Percentiles rank a stretch among this genome's conserved stretches.
These are phyloP conservation scores for Pichia rugopelliculosa DNA, from an alignment of 805 yeast species.

Conservation along the genomic window DNA sequence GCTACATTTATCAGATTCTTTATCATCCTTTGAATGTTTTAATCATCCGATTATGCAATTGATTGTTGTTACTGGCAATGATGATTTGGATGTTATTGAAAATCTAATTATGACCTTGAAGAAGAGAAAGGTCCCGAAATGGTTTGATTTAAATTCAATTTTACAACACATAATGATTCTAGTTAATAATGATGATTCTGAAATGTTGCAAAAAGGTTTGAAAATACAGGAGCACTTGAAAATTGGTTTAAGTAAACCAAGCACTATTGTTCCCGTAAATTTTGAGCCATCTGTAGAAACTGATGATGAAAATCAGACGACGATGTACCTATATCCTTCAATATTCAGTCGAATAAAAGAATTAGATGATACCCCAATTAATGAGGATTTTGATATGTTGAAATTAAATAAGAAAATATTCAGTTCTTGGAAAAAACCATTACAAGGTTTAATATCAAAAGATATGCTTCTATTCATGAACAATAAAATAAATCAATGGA, in stretches of 20 bases:
- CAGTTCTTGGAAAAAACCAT: constrained; percentile 28
- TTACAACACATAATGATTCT: constrained; percentile 45
- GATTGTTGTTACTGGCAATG: constrained; percentile 53
- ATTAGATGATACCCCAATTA: not conserved
- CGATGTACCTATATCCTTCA: constrained; percentile 23
- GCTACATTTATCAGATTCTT: constrained; percentile 48
- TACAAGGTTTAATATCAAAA: constrained; percentile 42
- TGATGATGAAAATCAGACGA: not conserved
- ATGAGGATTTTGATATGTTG: not conserved
- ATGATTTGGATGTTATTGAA: constrained; percentile 49
- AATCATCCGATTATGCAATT: constrained; percentile 80
- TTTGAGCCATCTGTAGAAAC: not conserved
- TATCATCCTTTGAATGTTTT: constrained; percentile 77
- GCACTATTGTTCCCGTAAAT: constrained; percentile 7
- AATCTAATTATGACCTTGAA: constrained; percentile 48
- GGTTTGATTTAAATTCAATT: constrained; percentile 57
- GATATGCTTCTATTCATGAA: constrained; percentile 79
- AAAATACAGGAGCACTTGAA: constrained; percentile 27
- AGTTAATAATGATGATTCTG: constrained; percentile 39
- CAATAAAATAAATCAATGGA: constrained; percentile 73
- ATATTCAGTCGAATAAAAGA: constrained; percentile 14
- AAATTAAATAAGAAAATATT: constrained; percentile 9
- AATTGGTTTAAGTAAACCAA: constrained; percentile 9
- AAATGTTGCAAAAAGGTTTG: constrained; percentile 35
- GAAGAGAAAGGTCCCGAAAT: constrained; percentile 44